Percentiles rank a stretch among this genome's conserved stretches.
Conservation (phyloP, 768 basidiomycete species). For the Mrakia blollopis region DNA sequence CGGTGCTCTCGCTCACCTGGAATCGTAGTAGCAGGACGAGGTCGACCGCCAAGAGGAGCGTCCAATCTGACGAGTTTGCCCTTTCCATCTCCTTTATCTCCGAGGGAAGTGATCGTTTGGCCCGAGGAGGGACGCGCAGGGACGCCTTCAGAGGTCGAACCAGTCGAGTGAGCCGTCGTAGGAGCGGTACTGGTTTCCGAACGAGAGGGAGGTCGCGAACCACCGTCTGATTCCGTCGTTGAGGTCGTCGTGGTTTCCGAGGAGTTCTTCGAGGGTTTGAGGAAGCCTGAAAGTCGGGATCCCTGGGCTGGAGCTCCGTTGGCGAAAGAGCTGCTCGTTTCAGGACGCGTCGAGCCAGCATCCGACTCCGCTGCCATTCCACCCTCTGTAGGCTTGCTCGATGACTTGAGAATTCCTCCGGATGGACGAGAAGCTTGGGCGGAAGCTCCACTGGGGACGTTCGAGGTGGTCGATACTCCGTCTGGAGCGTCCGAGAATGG, state of each 20-base stretch:
- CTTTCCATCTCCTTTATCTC: background rate
- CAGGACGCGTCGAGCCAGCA: background rate
- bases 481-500: background rate
- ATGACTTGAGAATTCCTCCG: constrained; percentile 6
- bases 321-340: background rate
- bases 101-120: background rate
- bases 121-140: background rate
- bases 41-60: background rate
- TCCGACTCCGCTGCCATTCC: background rate
- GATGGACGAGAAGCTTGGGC: background rate
- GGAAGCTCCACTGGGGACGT: background rate
- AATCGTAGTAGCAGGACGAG: background rate
- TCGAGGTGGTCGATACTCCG: background rate
- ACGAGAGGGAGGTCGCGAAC: background rate
- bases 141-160: background rate
- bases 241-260: background rate
- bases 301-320: background rate
- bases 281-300: background rate
- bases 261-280: background rate
- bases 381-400: background rate
- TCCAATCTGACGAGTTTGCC: background rate
- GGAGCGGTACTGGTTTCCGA: background rate
- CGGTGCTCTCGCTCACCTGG: background rate
- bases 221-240: background rate
- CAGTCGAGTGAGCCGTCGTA: background rate